Conservation (phyloP, 495 filamentous ascomycete species). For the Penicillium alfredii region DNA sequence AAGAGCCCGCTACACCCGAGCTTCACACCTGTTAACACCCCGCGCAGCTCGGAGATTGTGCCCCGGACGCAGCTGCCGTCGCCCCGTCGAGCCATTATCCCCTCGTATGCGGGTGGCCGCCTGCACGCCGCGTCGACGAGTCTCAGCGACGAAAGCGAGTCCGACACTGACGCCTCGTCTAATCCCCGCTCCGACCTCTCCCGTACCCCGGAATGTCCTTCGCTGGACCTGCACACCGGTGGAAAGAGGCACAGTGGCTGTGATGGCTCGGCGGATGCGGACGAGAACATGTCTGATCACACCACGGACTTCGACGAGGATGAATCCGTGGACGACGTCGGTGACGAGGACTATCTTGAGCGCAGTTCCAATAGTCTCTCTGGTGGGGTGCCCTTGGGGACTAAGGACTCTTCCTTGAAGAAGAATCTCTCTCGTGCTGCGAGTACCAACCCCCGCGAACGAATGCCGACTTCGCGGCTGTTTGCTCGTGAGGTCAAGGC, state of each 20-base stretch:
- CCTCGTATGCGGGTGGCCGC: too few relatives aligned
- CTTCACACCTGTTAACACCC: constrained; percentile 33
- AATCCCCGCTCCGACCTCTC: background rate
- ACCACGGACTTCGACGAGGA: constrained; percentile 6
- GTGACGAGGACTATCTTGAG: constrained; percentile 18
- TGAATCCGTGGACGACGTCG: constrained; percentile 10
- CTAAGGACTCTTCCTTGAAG: too few relatives aligned
- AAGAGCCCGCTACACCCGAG: constrained; percentile 17
- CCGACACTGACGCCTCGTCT: constrained; percentile 8
- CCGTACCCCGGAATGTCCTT: background rate
- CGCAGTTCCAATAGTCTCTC: background rate
- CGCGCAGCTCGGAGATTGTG: constrained; percentile 20
- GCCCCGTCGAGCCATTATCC: too few relatives aligned
- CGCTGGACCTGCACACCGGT: background rate
- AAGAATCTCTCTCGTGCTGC: constrained; percentile 8
- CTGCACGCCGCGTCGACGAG: background rate
- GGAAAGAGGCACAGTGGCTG: background rate
- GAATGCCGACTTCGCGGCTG: background rate
- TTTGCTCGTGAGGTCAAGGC: constrained; percentile 45
- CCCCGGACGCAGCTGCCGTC: constrained; percentile 5
- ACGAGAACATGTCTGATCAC: constrained; percentile 1
- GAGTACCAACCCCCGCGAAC: background rate
- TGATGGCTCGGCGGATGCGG: constrained; percentile 1
- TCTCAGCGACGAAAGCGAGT: constrained; percentile 11
- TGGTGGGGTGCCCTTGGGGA: too few relatives aligned